Percentiles rank a stretch among this genome's conserved stretches.
These are phyloP conservation scores for Peniophora sp. DNA, from an alignment of 1,284 basidiomycete genomes.

Conservation along the genomic window DNA sequence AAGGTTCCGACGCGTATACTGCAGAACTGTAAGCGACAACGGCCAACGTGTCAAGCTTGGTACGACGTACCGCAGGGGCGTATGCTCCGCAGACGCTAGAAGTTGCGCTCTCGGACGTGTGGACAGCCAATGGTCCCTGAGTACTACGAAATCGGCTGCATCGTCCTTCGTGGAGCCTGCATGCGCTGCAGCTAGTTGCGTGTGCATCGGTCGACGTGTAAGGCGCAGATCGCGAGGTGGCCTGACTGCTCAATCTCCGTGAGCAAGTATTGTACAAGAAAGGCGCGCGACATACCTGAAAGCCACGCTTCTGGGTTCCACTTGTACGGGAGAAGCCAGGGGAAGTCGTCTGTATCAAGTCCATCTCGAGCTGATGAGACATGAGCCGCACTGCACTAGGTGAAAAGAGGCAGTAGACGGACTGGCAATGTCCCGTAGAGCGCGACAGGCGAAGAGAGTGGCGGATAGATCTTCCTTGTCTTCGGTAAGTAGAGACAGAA, in stretches of 20 bases:
- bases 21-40: background rate
- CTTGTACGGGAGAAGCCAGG: conserved; percentile 32
- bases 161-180: conserved; percentile 61
- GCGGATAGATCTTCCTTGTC: conserved; percentile 3
- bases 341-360: conserved; percentile 11
- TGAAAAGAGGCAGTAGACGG: background rate
- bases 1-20: conserved; percentile 68
- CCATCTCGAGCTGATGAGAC: background rate
- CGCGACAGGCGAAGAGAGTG: background rate
- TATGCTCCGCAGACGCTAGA: conserved; percentile 7
- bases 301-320: conserved; percentile 16
- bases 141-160: conserved; percentile 40
- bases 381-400: background rate
- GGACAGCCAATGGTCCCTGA: conserved; percentile 59
- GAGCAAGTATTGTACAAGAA: background rate
- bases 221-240: conserved; percentile 47
- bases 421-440: background rate
- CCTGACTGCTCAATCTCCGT: conserved; percentile 17
- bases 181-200: conserved; percentile 46
- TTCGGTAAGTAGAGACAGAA: conserved; percentile 6
- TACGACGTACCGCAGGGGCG: conserved; percentile 15
- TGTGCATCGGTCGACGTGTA: conserved; percentile 33
- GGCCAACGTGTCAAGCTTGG: background rate
- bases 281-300: conserved; percentile 15
- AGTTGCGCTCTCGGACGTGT: conserved; percentile 25